Conservation (phyloP, 371 early-diverging fungal genomes). For the Zychaea mexicana region DNA sequence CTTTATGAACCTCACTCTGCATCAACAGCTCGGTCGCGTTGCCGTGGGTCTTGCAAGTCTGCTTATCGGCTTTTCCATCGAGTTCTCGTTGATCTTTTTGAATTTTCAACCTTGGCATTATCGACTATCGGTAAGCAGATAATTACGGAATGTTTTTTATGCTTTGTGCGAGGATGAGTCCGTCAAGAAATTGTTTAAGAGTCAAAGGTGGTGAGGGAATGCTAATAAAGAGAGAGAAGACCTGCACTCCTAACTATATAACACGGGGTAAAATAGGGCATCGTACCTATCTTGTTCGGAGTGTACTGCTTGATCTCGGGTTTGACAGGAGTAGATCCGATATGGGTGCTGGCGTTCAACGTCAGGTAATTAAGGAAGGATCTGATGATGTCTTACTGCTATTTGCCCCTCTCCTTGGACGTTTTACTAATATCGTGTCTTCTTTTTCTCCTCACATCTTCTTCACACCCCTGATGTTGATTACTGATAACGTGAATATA, state of each 20-base stretch:
- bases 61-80: constrained; percentile 57
- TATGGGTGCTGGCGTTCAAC: constrained; percentile 44
- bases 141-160: neutral
- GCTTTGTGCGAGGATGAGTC: neutral
- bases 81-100: constrained; percentile 62
- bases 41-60: constrained; percentile 49
- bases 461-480: neutral
- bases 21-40: constrained; percentile 55
- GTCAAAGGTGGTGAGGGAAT: no score
- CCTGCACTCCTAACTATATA: neutral
- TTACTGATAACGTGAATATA: neutral
- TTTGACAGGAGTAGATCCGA: constrained; percentile 45
- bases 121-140: constrained; percentile 56
- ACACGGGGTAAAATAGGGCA: constrained; percentile 24
- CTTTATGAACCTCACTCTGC: constrained; percentile 56
- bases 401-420: neutral
- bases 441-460: neutral
- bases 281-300: constrained; percentile 41
- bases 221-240: neutral
- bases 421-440: neutral
- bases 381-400: neutral
- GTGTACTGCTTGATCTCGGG: constrained; percentile 38
- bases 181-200: neutral
- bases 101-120: constrained; percentile 50
- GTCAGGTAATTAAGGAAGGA: constrained; percentile 28